These are phyloP conservation scores for Clarireedia homoeocarpa DNA, from an alignment of 2,329 filamentous ascomycete species.

Conservation along the genomic window DNA sequence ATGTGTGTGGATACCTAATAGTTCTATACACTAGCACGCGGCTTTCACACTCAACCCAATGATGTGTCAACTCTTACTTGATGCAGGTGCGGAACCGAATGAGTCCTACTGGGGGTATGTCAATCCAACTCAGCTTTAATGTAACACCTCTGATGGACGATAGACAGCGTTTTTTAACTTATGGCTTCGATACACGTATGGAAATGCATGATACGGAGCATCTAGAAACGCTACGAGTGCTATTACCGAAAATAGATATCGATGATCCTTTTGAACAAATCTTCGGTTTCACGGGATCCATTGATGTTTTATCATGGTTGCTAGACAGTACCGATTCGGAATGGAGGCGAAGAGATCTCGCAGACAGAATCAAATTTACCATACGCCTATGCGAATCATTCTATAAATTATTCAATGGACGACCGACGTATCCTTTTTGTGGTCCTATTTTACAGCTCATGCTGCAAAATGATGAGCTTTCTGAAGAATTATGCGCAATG, in stretches of 20 bases:
- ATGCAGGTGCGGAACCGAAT: neutral
- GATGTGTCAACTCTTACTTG: neutral
- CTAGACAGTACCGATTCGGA: neutral
- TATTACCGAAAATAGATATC: neutral
- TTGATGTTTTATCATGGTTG: neutral
- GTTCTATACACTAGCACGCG: neutral
- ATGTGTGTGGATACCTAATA: neutral
- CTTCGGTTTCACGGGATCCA: accelerated
- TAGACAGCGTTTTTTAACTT: too few relatives aligned
- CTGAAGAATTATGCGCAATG: neutral
- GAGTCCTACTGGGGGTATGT: neutral
- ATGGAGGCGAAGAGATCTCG: neutral
- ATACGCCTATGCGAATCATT: neutral
- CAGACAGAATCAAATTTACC: neutral
- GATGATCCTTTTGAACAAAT: neutral
- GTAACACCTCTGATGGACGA: neutral
- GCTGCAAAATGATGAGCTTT: neutral
- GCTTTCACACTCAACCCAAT: neutral
- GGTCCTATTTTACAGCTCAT: neutral
- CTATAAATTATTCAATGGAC: too few relatives aligned
- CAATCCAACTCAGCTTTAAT: neutral
- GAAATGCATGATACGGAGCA: too few relatives aligned
- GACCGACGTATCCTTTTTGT: too few relatives aligned
- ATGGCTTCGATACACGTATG: accelerated
- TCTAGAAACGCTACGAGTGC: neutral